A percentile compares a stretch with the other conserved stretches of the same genome.
These are phyloP conservation scores for Symbiodinium natans DNA, from an alignment of 73 alveolate species.

Conservation along the genomic window DNA sequence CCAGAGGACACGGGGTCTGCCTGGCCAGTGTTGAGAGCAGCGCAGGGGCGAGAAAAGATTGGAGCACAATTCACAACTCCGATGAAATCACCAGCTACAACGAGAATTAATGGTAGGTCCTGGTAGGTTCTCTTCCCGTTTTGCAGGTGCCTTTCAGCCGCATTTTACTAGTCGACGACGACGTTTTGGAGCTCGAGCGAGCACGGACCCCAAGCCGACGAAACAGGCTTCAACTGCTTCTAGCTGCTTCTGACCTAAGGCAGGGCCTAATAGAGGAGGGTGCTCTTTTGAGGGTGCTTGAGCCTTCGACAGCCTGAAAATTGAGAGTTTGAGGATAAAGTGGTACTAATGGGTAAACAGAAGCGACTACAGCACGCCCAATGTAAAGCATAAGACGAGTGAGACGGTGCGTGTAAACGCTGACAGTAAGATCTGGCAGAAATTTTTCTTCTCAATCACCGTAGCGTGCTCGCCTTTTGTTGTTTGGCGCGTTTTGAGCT, in stretches of 20 bases:
- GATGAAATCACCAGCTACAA: not conserved
- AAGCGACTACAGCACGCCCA: not conserved
- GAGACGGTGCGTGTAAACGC: too few species aligned
- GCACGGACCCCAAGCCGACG: not conserved
- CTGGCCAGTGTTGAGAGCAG: not conserved
- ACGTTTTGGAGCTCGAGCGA: slow-evolving; percentile 68
- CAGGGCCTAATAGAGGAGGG: not conserved
- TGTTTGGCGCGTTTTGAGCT: too few species aligned
- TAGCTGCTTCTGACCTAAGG: not conserved
- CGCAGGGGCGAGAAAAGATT: not conserved
- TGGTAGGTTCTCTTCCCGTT: too few species aligned
- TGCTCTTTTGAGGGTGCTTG: not conserved
- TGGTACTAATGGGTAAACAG: not conserved
- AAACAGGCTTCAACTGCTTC: too few species aligned
- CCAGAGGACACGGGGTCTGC: slow-evolving; percentile 1
- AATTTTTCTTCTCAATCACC: too few species aligned
- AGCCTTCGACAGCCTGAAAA: not conserved
- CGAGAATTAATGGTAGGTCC: too few species aligned
- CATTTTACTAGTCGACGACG: slow-evolving; percentile 78
- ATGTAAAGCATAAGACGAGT: too few species aligned
- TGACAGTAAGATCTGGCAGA: too few species aligned
- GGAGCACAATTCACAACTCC: not conserved
- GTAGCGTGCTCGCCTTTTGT: too few species aligned
- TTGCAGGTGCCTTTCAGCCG: slow-evolving; percentile 55
- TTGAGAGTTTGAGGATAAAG: not conserved